Evolutionary conservation across 257 asterid genomes (phyloP).

Genomic region (Lycium ferocissimum): DNA sequence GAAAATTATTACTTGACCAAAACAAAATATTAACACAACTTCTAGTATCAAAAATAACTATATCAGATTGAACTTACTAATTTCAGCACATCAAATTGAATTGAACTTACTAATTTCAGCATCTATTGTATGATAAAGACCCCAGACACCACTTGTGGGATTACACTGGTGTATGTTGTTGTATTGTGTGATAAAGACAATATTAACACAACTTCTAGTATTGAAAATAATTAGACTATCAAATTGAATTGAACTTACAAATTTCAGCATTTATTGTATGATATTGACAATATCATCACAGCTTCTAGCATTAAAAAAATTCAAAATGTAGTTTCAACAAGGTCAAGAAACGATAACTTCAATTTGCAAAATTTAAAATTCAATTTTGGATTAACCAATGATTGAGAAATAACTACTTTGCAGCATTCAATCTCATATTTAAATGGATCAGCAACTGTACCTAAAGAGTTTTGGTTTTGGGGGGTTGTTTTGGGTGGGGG

Average conservation of each 20-base stretch:
- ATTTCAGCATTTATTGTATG: not conserved
- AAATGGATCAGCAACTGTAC: not conserved
- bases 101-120: not conserved
- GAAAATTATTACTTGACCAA: no score
- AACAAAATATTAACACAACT: no score
- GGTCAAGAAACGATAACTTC: not conserved
- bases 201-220: not conserved
- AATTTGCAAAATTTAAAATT: not conserved
- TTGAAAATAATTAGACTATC: not conserved
- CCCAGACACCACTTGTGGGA: no score
- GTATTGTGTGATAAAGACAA: not conserved
- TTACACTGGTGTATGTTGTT: no score
- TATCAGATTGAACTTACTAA: no score
- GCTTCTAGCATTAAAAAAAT: no score
- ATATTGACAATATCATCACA: not conserved
- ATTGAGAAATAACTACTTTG: not conserved
- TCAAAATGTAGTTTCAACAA: not conserved
- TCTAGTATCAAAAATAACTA: no score
- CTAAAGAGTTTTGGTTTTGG: not conserved
- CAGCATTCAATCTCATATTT: not conserved
- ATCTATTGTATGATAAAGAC: not conserved
- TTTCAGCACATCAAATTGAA: not conserved
- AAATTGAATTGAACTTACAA: not conserved
- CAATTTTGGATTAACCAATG: not conserved
- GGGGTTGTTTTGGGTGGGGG: no score